Conservation (phyloP, 768 basidiomycete species). For the Lyophyllum shimeji region DNA sequence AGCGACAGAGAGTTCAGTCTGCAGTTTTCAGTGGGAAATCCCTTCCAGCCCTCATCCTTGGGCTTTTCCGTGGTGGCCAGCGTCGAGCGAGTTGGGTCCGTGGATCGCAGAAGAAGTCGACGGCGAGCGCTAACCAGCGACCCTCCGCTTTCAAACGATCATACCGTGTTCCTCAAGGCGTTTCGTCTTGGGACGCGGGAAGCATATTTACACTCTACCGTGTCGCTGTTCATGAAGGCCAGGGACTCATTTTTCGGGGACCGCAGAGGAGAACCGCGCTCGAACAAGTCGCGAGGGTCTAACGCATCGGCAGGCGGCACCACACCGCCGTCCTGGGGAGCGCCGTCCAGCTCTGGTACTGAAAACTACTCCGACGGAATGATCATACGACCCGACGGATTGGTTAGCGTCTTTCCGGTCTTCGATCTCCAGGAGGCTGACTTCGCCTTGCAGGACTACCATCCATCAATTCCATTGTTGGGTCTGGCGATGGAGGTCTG, state of each 20-base stretch:
- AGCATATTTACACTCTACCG: slow-evolving; percentile 2
- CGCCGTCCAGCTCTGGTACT: neutral
- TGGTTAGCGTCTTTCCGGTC: neutral
- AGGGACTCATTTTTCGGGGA: neutral
- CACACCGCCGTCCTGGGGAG: neutral
- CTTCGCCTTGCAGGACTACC: slow-evolving; percentile 9
- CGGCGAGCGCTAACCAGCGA: neutral
- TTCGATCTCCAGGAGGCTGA: neutral
- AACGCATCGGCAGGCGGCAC: neutral
- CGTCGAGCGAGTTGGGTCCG: slow-evolving; percentile 4
- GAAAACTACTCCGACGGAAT: neutral
- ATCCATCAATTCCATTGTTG: slow-evolving; percentile 10
- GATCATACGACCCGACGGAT: neutral
- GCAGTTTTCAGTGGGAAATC: slow-evolving; percentile 7
- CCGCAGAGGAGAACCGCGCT: neutral
- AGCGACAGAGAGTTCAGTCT: slow-evolving; percentile 11
- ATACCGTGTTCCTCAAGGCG: slow-evolving; percentile 17
- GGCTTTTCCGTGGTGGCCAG: neutral
- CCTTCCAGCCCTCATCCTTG: neutral
- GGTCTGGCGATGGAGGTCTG: slow-evolving; percentile 11
- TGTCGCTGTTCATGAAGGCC: slow-evolving; percentile 2
- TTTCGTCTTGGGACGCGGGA: slow-evolving; percentile 9
- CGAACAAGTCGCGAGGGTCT: neutral
- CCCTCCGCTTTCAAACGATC: slow-evolving; percentile 5
- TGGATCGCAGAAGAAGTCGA: slow-evolving; percentile 8